Percentiles rank a stretch among this genome's conserved stretches.
phyloP scores from a whole-genome alignment of 306 rosid genomes.

The Lathyrus aphaca region DNA sequence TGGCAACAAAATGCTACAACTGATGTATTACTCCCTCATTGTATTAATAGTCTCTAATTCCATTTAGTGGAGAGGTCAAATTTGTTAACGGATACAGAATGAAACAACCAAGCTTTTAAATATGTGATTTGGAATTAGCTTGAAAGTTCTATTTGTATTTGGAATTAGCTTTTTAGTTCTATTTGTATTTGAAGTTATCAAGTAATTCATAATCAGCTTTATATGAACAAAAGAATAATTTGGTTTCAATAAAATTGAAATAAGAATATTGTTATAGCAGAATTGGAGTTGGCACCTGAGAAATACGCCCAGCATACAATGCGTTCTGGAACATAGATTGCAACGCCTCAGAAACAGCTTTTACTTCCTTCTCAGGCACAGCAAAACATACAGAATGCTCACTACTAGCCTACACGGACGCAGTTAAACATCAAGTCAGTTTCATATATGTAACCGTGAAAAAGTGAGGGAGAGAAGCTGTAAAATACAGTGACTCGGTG shows the following conservation, averaged over 20 bases:
- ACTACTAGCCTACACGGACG: slow-evolving; percentile 85
- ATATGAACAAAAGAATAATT: slow-evolving; percentile 18
- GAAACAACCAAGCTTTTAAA: neutral
- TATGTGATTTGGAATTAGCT: too few species aligned
- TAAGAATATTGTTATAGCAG: slow-evolving; percentile 5
- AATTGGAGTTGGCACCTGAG: slow-evolving; percentile 70
- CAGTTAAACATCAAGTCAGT: slow-evolving; percentile 35
- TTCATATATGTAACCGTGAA: slow-evolving; percentile 27
- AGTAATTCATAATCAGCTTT: neutral
- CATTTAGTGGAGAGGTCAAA: neutral
- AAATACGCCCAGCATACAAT: slow-evolving; percentile 89
- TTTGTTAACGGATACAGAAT: too few species aligned
- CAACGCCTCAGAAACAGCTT: slow-evolving; percentile 87
- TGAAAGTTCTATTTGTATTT: neutral
- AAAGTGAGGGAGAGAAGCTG: slow-evolving; percentile 23
- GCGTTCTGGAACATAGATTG: slow-evolving; percentile 86
- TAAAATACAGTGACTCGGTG: slow-evolving; percentile 7
- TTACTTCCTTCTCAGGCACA: slow-evolving; percentile 97
- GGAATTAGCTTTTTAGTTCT: neutral
- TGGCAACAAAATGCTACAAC: neutral
- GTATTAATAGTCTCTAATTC: neutral
- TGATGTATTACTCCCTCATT: neutral
- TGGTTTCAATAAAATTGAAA: slow-evolving; percentile 6
- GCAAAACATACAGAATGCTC: slow-evolving; percentile 99
- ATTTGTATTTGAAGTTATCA: neutral